phyloP scores from a whole-genome alignment of 257 asterid species.

The Petrea volubilis region DNA sequence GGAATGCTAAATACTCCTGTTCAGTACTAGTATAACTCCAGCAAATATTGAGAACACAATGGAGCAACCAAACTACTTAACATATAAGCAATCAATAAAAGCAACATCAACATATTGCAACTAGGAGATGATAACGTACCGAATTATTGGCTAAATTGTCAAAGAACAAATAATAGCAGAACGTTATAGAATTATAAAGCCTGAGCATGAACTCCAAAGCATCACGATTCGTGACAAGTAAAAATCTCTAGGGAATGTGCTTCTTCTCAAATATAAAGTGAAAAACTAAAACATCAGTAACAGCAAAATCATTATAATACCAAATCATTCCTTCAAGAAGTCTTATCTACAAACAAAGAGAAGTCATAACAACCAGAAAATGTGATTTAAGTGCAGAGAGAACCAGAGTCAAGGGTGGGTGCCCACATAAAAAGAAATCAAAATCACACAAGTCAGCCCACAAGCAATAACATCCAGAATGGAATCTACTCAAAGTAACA shows the following conservation, averaged over 20 bases:
- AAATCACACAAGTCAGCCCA: not conserved
- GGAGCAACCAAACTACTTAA: not conserved
- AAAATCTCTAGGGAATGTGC: not conserved
- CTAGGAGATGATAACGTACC: not conserved
- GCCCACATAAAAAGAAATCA: not conserved
- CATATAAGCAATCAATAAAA: not conserved
- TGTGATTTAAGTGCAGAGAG: not conserved
- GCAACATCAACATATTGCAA: slow-evolving; percentile 16
- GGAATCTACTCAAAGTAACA: not conserved
- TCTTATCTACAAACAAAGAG: not conserved
- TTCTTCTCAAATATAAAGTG: slow-evolving; percentile 6
- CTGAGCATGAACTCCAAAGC: slow-evolving; percentile 12
- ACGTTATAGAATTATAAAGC: slow-evolving; percentile 8
- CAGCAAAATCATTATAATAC: not conserved
- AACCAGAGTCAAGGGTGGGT: slow-evolving; percentile 14
- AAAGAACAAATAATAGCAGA: not conserved
- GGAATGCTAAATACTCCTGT: not conserved
- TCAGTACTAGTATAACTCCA: not conserved
- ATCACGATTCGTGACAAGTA: not conserved
- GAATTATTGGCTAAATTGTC: not conserved
- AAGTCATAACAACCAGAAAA: slow-evolving; percentile 3
- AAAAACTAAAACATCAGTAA: slow-evolving; percentile 2
- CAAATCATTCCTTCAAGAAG: not conserved
- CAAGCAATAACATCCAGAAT: not conserved
- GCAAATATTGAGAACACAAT: not conserved